These are phyloP conservation scores for Colletotrichum truncatum DNA, from an alignment of 2,329 filamentous ascomycete genomes.

Conservation along the genomic window DNA sequence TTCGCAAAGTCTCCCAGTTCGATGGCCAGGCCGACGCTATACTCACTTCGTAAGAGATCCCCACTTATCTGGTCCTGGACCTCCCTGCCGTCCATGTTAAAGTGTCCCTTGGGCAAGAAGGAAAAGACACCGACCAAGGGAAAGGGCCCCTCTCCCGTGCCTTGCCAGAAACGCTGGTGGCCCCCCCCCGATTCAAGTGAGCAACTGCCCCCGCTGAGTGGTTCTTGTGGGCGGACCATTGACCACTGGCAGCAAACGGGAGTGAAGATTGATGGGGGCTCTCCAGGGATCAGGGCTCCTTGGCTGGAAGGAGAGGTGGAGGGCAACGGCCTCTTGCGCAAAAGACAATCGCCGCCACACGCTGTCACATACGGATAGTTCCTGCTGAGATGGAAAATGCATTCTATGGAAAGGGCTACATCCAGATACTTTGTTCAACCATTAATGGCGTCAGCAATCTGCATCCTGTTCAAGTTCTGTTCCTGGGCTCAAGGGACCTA, in stretches of 20 bases:
- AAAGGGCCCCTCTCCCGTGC: neutral
- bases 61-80: neutral
- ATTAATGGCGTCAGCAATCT: too few relatives aligned
- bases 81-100: constrained; percentile 3
- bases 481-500: too few relatives aligned
- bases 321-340: too few relatives aligned
- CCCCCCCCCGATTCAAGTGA: constrained; percentile 8
- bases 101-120: neutral
- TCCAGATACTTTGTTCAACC: too few relatives aligned
- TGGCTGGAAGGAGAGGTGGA: too few relatives aligned
- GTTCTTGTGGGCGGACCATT: neutral
- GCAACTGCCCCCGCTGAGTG: neutral
- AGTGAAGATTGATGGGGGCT: constrained; percentile 4
- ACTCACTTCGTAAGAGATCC: neutral
- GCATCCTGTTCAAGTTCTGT: neutral
- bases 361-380: too few relatives aligned
- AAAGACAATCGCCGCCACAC: too few relatives aligned
- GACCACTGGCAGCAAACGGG: neutral
- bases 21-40: constrained; percentile 3
- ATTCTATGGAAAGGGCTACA: too few relatives aligned
- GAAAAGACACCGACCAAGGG: neutral
- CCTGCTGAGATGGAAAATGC: too few relatives aligned
- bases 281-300: constrained; percentile 20
- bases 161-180: constrained; percentile 6
- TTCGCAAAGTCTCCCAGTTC: constrained; percentile 24